Evolutionary conservation across 2,329 filamentous ascomycete genomes (phyloP), one percentile per base, ranked within the genome.

Genomic region (Aureobasidium zeae): DNA sequence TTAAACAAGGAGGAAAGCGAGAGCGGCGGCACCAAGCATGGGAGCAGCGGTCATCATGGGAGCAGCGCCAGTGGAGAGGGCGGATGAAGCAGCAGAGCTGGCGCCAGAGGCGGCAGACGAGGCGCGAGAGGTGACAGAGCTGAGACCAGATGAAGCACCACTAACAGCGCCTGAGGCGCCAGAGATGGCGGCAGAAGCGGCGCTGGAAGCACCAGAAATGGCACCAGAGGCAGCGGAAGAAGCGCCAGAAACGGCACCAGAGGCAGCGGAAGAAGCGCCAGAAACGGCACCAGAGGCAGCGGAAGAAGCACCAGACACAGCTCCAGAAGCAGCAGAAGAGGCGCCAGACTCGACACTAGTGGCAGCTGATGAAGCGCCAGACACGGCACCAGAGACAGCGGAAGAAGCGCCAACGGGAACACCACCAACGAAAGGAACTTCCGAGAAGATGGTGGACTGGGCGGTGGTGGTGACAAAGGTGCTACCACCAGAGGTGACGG

Each of bases 1-100:
- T 49, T 51, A 49, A 13, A 49, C 35, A 13, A 62, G 51, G 28
- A 56, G 55, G 43, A 65, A 71, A 3, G 71, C 72, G 3, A 63
- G 43, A 26, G 54, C 57, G 42, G 53, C 59, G 38, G 57, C 57
- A 46, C 56, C 59, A 43, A 60, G 48, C 45, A 63, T 47, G 32
- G 60, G 58, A 7, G 53, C 58, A 24, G 58, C 58, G 13, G 58
- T 63, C 48, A 54, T 47, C 21, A 61, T 49, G 22, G 59, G 52
- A 21, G 51, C 55, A 34, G 46, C 51, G 28, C 37, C 45, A 12
- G 48, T 47, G 33, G 50, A 29, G 13, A 24, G 41, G 25, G 46
- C 48, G 25, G 49, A 45, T 28, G 47, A 47, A 28, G 31, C 37
- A 16, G 28, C 45, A 28, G 34, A 41, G 34, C 38, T 38, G 11